Evolutionary conservation across 805 yeast species (phyloP).

Genomic region (Candida insectorum): DNA sequence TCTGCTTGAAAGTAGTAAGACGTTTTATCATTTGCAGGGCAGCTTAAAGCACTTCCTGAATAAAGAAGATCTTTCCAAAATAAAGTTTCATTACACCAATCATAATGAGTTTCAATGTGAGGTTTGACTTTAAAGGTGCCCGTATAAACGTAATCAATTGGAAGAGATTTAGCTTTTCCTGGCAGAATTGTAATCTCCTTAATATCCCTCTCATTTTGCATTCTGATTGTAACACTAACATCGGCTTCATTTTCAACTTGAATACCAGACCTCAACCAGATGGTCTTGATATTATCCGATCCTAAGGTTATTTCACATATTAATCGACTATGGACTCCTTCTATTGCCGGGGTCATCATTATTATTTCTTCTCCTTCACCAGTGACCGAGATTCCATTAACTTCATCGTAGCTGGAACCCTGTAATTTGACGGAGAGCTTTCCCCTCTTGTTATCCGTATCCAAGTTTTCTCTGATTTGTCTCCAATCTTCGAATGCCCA

Average conservation of each 20-base stretch:
- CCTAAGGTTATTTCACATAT: slow-evolving; percentile 68
- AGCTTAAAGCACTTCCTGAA: slow-evolving; percentile 54
- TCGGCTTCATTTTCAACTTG: slow-evolving; percentile 55
- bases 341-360: slow-evolving; percentile 57
- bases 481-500: slow-evolving; percentile 98
- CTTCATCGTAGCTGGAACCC: slow-evolving; percentile 52
- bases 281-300: slow-evolving; percentile 73
- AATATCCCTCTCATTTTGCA: slow-evolving; percentile 36
- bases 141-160: slow-evolving; percentile 64
- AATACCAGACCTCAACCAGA: slow-evolving; percentile 75
- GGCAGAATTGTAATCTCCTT: slow-evolving; percentile 41
- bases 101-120: slow-evolving; percentile 44
- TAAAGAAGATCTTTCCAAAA: slow-evolving; percentile 62
- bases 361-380: slow-evolving; percentile 82
- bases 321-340: slow-evolving; percentile 68
- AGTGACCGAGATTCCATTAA: slow-evolving; percentile 61
- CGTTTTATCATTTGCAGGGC: slow-evolving; percentile 48
- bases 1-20: slow-evolving; percentile 70
- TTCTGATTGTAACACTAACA: slow-evolving; percentile 47
- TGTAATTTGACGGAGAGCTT: slow-evolving; percentile 60
- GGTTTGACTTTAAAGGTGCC: slow-evolving; percentile 64
- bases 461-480: slow-evolving; percentile 72
- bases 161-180: slow-evolving; percentile 61
- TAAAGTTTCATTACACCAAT: slow-evolving; percentile 64
- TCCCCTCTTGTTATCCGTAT: slow-evolving; percentile 59